Evolutionary conservation across 257 asterid genomes (phyloP), one percentile per base, ranked within the genome.

Genomic region (Rubia yunnanensis): DNA sequence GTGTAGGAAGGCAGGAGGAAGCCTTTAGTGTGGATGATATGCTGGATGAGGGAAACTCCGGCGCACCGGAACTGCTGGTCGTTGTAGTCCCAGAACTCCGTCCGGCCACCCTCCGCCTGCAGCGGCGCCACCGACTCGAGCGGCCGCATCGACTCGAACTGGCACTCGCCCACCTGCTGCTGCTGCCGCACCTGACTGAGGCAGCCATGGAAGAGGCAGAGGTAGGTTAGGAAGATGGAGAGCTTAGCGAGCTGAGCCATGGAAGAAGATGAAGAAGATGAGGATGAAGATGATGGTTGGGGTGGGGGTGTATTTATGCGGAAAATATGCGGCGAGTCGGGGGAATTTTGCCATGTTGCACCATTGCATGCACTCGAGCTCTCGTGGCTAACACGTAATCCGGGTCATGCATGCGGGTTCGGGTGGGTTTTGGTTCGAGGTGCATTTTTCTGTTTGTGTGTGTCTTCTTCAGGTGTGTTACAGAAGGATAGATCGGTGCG

Each of bases 1-100:
- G 82, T 77, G 11, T 84, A 88, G 0, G 73, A 56, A 7, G 94
- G 94, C 69, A 82, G 28, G 72, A 82, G 38, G 30, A 86, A 80
- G 62, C 81, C 84, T 55, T 60, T 70, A 15, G 63, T 54, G 30
- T 67, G 74, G 61, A 88, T 65, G 10, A 20, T 66, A 38, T 81
- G 88, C 56, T 88, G 92, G 49, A 69, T 72, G 28, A 85, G 1
- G 3, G 88, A 69, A 0, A 79, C 94, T 1, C 92, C 91, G 32
- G 86, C 89, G 62, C 95, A 89, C 11, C 54, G 83, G 84, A 83
- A 82, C 14, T 86, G 91, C 0, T 76, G 68, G 53, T 46, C 46
- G 39, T 73, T 73, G 65, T 72, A 67, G 10, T 86, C 87, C 87
- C 87, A 86, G 68, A 76, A 72, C 71, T 86, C 91, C 0, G 86